Base-by-base conservation (phyloP, 805 yeast genomes). In the Lipomyces yamadae region DNA sequence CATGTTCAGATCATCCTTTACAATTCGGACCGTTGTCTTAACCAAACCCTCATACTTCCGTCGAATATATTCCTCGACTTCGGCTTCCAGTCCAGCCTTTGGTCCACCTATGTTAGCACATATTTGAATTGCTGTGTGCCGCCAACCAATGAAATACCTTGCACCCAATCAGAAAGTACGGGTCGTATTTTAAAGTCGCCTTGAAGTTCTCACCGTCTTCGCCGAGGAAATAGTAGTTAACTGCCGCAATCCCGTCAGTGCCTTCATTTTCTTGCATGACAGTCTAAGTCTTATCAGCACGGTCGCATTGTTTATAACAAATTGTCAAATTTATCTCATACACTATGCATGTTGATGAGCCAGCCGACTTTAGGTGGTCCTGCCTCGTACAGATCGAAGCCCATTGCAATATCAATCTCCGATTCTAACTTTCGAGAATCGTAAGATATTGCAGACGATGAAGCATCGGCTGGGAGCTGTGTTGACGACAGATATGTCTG, bases 191-290 rank as follows among this genome's bases (percentile, higher is more conserved):
- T 13, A 91, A 78, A 0, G 97, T 89, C 3, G 92, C 88, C 76
- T 94, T 95, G 81, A 96, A 95, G 56, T 90, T 86, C 5, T 98
- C 99, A 58, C 99, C 99, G 76, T 93, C 98, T 74, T 91, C 97
- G 76, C 93, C 98, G 6, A 95, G 78, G 73, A 96, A 95, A 76
- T 96, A 96, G 77, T 89, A 92, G 73, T 95, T 98, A 2, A 94
- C 97, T 2, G 94, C 99, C 0, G 97, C 85, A 45, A 85, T 81
- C 8, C 97, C 97, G n/a, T 85, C 81, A 10, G 83, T 73, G 55
- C 81, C 80, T 39, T 86, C 88, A 3, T 84, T 85, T 11, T 85
- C 83, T 2, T 89, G 85, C 2, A 90, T 76, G 5, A 71, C 68
- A 7, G 79, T 74, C 76, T 76, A 55, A 11, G 39, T 58, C 4